phyloP scores from a whole-genome alignment of 1,139 yeast genomes.

The Diutina mesorugosa region DNA sequence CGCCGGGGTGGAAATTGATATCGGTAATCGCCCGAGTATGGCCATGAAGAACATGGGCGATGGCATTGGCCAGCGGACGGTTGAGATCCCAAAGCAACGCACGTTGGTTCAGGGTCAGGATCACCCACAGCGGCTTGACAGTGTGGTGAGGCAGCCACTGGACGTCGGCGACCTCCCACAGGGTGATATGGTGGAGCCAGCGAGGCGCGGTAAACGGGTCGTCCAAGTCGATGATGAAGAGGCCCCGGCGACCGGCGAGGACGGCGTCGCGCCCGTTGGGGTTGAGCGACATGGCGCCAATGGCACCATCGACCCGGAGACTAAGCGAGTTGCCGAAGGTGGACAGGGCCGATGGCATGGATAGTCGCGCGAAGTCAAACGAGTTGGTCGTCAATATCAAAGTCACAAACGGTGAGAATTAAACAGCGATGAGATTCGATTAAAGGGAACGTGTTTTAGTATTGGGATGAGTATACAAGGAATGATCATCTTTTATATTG shows the following conservation, averaged over 20 bases:
- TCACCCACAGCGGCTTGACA: slow-evolving; percentile 78
- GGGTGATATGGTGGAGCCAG: slow-evolving; percentile 81
- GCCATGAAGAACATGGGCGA: slow-evolving; percentile 75
- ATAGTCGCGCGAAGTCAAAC: no score
- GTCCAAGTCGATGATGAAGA: slow-evolving; percentile 81
- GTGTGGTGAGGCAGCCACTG: slow-evolving; percentile 91
- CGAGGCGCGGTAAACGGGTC: slow-evolving; percentile 94
- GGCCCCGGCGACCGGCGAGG: slow-evolving; percentile 78
- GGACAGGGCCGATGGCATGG: slow-evolving; percentile 13
- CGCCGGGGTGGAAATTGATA: slow-evolving; percentile 78
- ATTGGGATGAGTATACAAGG: no score
- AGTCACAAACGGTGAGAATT: no score
- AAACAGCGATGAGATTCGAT: no score
- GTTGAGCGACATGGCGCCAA: slow-evolving; percentile 85
- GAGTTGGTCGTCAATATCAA: no score
- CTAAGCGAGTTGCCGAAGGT: slow-evolving; percentile 76
- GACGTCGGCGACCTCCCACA: slow-evolving; percentile 98
- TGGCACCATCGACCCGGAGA: slow-evolving; percentile 81
- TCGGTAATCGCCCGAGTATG: slow-evolving; percentile 93
- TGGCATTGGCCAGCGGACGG: slow-evolving; percentile 63
- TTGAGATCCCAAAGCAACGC: slow-evolving; percentile 90
- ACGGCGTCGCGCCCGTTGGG: slow-evolving; percentile 94
- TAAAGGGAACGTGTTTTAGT: no score
- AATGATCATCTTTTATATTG: no score
- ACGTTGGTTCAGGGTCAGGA: slow-evolving; percentile 88